These are phyloP conservation scores for Aspergillus bertholletiae DNA, from an alignment of 495 filamentous ascomycete genomes.

Conservation along the genomic window DNA sequence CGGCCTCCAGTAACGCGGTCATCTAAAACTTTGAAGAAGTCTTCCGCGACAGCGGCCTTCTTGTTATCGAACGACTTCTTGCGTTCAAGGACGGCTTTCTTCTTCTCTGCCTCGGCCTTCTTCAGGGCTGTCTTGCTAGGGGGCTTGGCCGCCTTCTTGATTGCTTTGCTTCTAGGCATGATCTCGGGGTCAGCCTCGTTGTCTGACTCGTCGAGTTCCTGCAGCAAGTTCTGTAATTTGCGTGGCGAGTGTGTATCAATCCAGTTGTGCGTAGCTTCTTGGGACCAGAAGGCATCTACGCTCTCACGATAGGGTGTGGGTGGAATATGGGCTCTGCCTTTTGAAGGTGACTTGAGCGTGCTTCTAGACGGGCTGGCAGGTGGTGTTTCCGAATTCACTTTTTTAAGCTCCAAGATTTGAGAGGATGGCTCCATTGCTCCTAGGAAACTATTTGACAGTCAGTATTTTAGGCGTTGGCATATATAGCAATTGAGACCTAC, in stretches of 20 bases:
- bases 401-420: conserved; percentile 12
- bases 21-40: conserved; percentile 76
- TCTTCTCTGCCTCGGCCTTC: conserved; percentile 41
- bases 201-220: conserved; percentile 31
- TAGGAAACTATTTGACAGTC: conserved; percentile 13
- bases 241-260: conserved; percentile 72
- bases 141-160: conserved; percentile 27
- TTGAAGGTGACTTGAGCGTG: conserved; percentile 49
- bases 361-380: conserved; percentile 43
- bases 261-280: conserved; percentile 74
- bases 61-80: conserved; percentile 63
- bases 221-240: conserved; percentile 41
- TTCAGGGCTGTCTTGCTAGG: conserved; percentile 42
- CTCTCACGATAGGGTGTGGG: conserved; percentile 60
- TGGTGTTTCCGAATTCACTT: conserved; percentile 31
- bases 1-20: conserved; percentile 56
- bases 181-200: conserved; percentile 14
- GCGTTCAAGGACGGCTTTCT: conserved; percentile 35
- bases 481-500: conserved; percentile 18
- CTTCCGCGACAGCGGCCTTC: conserved; percentile 63
- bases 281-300: conserved; percentile 78
- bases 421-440: conserved; percentile 21
- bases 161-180: conserved; percentile 5
- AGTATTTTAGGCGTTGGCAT: neutral
- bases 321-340: conserved; percentile 45